phyloP scores from a whole-genome alignment of 2,329 filamentous ascomycete species.

The Bipolaris zeicola region DNA sequence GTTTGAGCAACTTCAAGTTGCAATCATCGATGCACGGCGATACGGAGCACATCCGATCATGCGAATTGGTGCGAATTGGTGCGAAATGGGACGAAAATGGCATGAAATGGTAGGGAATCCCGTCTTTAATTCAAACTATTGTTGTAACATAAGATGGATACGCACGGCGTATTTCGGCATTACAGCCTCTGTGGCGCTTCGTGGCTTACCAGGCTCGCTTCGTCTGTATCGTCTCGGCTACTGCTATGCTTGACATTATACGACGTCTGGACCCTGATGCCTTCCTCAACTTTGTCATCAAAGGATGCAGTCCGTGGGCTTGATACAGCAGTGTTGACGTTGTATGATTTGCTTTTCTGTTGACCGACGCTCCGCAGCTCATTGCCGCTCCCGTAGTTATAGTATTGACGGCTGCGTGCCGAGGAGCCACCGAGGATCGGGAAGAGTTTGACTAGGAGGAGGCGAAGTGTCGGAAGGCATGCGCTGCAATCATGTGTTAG shows the following conservation, averaged over 20 bases:
- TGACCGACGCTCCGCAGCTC: slow-evolving; percentile 24
- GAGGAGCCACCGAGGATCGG: slow-evolving; percentile 47
- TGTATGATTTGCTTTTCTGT: slow-evolving; percentile 13
- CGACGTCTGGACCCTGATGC: slow-evolving; percentile 26
- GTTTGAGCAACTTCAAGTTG: neutral
- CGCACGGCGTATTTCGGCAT: neutral
- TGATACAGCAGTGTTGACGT: slow-evolving; percentile 9
- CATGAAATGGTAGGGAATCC: neutral
- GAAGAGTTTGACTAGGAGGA: slow-evolving; percentile 46
- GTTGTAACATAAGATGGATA: neutral
- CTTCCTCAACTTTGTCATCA: slow-evolving; percentile 14
- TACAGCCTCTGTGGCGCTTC: neutral
- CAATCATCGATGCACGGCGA: no score
- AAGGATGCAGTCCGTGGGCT: slow-evolving; percentile 5
- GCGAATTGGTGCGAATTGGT: neutral
- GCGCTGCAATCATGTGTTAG: slow-evolving; percentile 28
- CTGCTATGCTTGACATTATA: slow-evolving; percentile 25
- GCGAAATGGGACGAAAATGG: neutral
- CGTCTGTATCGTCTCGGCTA: slow-evolving; percentile 20
- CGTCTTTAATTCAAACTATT: neutral
- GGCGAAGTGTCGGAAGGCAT: slow-evolving; percentile 50
- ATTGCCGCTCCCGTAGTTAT: slow-evolving; percentile 34
- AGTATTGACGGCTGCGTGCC: slow-evolving; percentile 28
- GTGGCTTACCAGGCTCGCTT: slow-evolving; percentile 24
- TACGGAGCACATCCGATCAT: neutral